Conservation (phyloP, 331 rosid species). For the Quercus lobata region DNA sequence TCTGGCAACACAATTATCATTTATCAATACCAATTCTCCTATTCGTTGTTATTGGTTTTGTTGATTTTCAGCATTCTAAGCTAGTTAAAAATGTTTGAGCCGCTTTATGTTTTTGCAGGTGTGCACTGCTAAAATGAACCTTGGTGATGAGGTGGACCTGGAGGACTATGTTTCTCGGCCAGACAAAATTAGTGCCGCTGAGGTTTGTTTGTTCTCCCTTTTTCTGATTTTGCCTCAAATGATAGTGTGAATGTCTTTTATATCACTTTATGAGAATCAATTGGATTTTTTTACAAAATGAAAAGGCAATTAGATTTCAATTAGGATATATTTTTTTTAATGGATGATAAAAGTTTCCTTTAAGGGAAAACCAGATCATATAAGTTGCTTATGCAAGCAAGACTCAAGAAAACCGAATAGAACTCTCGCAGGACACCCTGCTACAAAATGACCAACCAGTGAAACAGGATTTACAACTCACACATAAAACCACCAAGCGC, state of each 20-base stretch:
- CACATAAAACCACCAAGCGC: too few relatives aligned
- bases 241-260: background rate
- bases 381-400: too few relatives aligned
- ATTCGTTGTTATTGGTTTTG: background rate
- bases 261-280: background rate
- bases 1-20: background rate
- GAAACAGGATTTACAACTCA: too few relatives aligned
- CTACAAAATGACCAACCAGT: too few relatives aligned
- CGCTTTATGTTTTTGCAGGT: slow-evolving; percentile 47
- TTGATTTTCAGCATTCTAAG: slow-evolving; percentile 5
- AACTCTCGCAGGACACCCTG: too few relatives aligned
- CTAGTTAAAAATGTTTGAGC: background rate
- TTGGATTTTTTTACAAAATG: background rate
- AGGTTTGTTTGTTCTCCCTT: slow-evolving; percentile 54
- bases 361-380: too few relatives aligned
- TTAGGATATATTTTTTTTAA: background rate
- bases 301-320: background rate
- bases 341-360: too few relatives aligned
- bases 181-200: slow-evolving; percentile 99
- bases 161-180: slow-evolving; percentile 99
- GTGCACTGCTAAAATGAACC: slow-evolving; percentile 97
- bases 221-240: background rate
- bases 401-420: too few relatives aligned
- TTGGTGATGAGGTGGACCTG: slow-evolving; percentile 95
- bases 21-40: background rate